A percentile compares a stretch with the other conserved stretches of the same genome.
Evolutionary conservation across 179 eudicot species (phyloP).

Genomic region (Beta lomatogona): DNA sequence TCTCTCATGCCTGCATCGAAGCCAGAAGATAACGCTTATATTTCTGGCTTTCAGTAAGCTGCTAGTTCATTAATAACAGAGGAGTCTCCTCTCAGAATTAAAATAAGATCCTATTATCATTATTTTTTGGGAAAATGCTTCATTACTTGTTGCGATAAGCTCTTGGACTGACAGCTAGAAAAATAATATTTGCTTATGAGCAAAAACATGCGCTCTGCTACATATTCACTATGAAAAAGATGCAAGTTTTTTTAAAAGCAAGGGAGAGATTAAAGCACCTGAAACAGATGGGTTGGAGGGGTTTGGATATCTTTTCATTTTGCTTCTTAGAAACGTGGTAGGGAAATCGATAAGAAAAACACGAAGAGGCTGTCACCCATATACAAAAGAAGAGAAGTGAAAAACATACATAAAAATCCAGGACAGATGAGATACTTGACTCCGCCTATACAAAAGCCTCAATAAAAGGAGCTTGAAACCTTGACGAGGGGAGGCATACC

Average conservation of each 20-base stretch:
- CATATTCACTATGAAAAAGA: not conserved
- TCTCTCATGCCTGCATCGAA: too few relatives aligned
- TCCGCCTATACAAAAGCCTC: not conserved
- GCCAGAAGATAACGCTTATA: not conserved
- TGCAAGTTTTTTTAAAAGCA: not conserved
- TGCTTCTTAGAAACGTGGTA: too few relatives aligned
- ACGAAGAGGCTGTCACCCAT: too few relatives aligned
- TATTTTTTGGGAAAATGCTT: too few relatives aligned
- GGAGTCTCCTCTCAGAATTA: not conserved
- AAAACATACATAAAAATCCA: too few relatives aligned
- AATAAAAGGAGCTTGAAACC: not conserved
- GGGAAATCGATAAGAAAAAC: too few relatives aligned
- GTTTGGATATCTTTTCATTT: too few relatives aligned
- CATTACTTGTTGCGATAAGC: too few relatives aligned
- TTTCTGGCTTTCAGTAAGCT: not conserved
- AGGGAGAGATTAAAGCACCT: not conserved
- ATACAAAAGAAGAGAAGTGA: too few relatives aligned
- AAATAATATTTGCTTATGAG: not conserved
- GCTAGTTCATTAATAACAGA: not conserved
- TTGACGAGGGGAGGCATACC: not conserved
- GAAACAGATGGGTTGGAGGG: not conserved
- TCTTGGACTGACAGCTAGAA: too few relatives aligned
- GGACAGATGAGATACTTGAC: too few relatives aligned
- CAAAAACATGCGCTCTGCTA: not conserved
- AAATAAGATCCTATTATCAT: too few relatives aligned